Evolutionary conservation across 441 rosid species (phyloP).

Genomic region (Erodium texanum): DNA sequence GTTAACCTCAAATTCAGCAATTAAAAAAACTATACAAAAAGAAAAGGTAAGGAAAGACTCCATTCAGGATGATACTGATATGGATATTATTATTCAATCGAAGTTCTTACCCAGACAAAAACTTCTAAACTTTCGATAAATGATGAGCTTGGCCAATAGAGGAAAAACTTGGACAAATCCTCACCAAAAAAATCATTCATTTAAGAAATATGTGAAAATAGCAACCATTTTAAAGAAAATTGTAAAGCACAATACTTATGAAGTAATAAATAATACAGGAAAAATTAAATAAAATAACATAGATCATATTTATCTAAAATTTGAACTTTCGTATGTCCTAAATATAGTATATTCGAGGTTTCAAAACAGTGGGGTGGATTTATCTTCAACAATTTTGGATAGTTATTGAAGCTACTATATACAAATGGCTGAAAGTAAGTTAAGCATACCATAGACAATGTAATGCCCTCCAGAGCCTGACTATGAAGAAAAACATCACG

Average conservation of each 20-base stretch:
- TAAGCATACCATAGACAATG: slow-evolving; percentile 66
- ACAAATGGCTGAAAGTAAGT: slow-evolving; percentile 14
- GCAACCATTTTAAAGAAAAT: not conserved
- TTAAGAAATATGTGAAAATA: not conserved
- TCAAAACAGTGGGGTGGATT: not conserved
- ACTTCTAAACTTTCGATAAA: not conserved
- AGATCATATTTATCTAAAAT: not conserved
- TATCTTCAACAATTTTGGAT: slow-evolving; percentile 4
- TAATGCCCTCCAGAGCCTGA: slow-evolving; percentile 93
- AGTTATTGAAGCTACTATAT: slow-evolving; percentile 6
- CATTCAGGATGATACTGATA: not conserved
- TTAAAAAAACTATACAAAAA: slow-evolving; percentile 15
- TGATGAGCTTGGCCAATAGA: not conserved
- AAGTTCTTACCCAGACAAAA: not conserved
- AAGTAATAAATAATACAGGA: not conserved
- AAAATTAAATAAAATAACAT: not conserved
- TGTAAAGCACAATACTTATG: too few relatives aligned
- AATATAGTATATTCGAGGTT: not conserved
- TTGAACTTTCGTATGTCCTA: not conserved
- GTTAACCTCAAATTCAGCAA: slow-evolving; percentile 16
- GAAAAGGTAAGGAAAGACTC: not conserved
- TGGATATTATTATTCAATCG: not conserved
- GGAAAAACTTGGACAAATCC: not conserved
- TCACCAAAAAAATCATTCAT: not conserved
- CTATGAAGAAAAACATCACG: slow-evolving; percentile 90